Percentiles rank a stretch among this genome's conserved stretches.
Evolutionary conservation across 129 eudicot species (phyloP).

Genomic region (Helianthus tuberosus): DNA sequence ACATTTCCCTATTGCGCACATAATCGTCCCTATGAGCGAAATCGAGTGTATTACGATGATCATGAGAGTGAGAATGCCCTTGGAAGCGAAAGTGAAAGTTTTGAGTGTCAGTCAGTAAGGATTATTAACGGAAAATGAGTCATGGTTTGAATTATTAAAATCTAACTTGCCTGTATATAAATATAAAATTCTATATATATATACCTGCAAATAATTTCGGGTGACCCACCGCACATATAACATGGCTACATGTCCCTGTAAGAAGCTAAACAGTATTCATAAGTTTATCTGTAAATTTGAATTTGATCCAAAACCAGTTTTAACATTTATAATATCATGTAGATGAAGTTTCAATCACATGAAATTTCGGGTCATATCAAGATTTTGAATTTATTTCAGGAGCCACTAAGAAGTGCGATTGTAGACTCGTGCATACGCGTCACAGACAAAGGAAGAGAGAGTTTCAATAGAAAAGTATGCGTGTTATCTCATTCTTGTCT

Average conservation of each 20-base stretch:
- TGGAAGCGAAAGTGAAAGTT: too few species aligned
- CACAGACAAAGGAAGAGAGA: conserved; percentile 79
- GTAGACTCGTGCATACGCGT: conserved; percentile 82
- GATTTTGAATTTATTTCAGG: conserved; percentile 33
- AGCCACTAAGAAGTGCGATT: conserved; percentile 73
- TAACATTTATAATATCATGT: too few species aligned
- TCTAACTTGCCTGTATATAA: not conserved
- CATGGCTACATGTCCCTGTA: not conserved
- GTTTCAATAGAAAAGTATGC: conserved; percentile 61
- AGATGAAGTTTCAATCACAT: not conserved
- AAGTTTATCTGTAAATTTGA: not conserved
- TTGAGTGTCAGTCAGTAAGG: too few species aligned
- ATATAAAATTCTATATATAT: not conserved
- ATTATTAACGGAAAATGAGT: too few species aligned
- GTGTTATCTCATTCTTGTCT: not conserved
- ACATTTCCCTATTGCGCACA: too few species aligned
- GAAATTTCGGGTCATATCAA: not conserved
- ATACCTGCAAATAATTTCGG: not conserved
- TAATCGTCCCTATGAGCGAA: too few species aligned
- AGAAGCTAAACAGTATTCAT: not conserved
- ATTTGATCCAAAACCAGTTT: not conserved
- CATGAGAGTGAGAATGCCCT: too few species aligned
- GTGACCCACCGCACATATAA: not conserved
- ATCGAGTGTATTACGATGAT: too few species aligned
- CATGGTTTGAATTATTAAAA: too few species aligned